Percentiles rank a stretch among this genome's conserved stretches.
Evolutionary conservation across 805 yeast species (phyloP).

Genomic region (Metschnikowia matae): DNA sequence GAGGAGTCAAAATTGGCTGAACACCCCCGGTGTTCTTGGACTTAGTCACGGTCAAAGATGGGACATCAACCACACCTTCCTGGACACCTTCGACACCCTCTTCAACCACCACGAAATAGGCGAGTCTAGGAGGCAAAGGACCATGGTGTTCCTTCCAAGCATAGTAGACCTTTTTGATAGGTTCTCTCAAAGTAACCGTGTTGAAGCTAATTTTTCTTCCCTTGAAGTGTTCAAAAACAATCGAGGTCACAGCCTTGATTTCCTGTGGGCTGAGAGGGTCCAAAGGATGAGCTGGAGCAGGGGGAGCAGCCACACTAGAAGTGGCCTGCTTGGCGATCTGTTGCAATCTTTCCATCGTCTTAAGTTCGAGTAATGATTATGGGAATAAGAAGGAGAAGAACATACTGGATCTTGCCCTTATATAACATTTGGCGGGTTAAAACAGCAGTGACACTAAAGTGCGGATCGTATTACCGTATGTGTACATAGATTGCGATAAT

Average conservation of each 20-base stretch:
- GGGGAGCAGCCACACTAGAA: conserved; percentile 50
- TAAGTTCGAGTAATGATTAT: not conserved
- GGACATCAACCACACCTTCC: conserved; percentile 67
- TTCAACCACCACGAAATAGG: conserved; percentile 60
- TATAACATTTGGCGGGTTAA: not conserved
- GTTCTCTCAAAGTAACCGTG: conserved; percentile 68
- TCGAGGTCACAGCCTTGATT: conserved; percentile 52
- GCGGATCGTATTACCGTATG: conserved; percentile 4
- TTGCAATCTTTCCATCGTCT: conserved; percentile 57
- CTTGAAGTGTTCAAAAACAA: conserved; percentile 46
- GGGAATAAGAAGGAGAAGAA: too few relatives aligned
- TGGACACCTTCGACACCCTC: conserved; percentile 57
- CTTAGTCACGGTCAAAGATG: conserved; percentile 43
- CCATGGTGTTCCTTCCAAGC: conserved; percentile 62
- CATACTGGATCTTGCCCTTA: not conserved
- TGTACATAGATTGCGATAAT: not conserved
- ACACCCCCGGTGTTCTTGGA: conserved; percentile 52
- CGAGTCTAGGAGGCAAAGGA: conserved; percentile 64
- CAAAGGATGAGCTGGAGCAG: conserved; percentile 59
- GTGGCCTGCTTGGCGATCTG: conserved; percentile 62
- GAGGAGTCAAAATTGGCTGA: conserved; percentile 72
- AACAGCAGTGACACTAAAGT: not conserved
- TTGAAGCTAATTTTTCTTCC: conserved; percentile 53
- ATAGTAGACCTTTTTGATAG: conserved; percentile 58
- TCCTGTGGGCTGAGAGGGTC: conserved; percentile 68